These are phyloP conservation scores for Nakaseomyces sp. DNA, from an alignment of 1,139 yeast species.

Conservation along the genomic window DNA sequence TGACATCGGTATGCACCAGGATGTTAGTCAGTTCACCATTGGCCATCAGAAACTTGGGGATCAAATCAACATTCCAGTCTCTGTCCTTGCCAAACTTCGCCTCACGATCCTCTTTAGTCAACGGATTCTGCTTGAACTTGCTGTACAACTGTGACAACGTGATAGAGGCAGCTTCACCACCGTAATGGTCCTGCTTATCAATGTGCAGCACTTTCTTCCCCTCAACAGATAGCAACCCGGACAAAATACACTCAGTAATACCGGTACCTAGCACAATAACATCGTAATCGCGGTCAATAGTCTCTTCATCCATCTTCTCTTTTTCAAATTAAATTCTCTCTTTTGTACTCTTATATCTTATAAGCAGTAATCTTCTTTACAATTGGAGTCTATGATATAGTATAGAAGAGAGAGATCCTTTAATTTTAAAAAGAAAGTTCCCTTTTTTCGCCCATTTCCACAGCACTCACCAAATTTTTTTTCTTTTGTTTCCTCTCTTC, in stretches of 20 bases:
- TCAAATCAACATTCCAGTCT: slow-evolving; percentile 96
- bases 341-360: too few species aligned
- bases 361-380: too few species aligned
- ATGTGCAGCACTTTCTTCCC: slow-evolving; percentile 95
- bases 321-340: background rate
- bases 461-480: too few species aligned
- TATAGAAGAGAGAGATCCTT: too few species aligned
- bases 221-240: slow-evolving; percentile 90
- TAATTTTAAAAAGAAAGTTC: too few species aligned
- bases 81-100: slow-evolving; percentile 73
- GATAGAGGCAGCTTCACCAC: slow-evolving; percentile 59
- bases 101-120: slow-evolving; percentile 46
- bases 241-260: slow-evolving; percentile 88
- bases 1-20: slow-evolving; percentile 89
- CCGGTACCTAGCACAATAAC: slow-evolving; percentile 83
- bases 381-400: too few species aligned
- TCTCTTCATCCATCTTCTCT: slow-evolving; percentile 18
- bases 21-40: slow-evolving; percentile 96
- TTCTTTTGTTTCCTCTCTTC: too few species aligned
- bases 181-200: slow-evolving; percentile 94
- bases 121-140: slow-evolving; percentile 66
- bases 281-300: slow-evolving; percentile 94
- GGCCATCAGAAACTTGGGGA: slow-evolving; percentile 96
- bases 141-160: slow-evolving; percentile 48
- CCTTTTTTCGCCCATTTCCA: too few species aligned